These are phyloP conservation scores for Mikania micrantha DNA, from an alignment of 129 eudicot genomes.

Conservation along the genomic window DNA sequence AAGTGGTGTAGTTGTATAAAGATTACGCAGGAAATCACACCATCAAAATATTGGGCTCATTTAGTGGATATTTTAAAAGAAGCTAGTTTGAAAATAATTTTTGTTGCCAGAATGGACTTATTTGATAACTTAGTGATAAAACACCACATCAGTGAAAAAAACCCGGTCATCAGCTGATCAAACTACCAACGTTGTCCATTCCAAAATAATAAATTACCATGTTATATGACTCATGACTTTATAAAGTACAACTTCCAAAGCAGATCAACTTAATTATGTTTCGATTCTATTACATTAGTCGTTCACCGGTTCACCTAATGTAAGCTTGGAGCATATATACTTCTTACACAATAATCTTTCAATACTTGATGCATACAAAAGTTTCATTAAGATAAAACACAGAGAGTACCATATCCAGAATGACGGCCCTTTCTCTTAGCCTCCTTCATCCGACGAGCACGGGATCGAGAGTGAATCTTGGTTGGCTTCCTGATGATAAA, in stretches of 20 bases:
- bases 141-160: background rate
- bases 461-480: conserved; percentile 81
- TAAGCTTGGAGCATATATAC: background rate
- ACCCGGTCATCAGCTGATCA: background rate
- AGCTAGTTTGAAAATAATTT: background rate
- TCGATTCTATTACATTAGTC: background rate
- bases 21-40: background rate
- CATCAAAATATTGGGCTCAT: background rate
- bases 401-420: conserved; percentile 76
- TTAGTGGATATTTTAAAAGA: background rate
- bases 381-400: background rate
- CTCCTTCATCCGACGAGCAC: conserved; percentile 88
- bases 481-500: conserved; percentile 87
- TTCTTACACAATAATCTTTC: background rate
- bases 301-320: background rate
- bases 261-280: background rate
- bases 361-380: background rate
- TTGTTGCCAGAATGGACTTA: too few species aligned
- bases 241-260: too few species aligned
- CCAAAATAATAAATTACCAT: background rate
- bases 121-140: background rate
- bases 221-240: background rate
- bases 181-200: background rate
- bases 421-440: conserved; percentile 95
- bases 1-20: background rate